Evolutionary conservation across 345 rosid species (phyloP), one percentile per base, ranked within the genome.

Genomic region (Gossypium anomalum): DNA sequence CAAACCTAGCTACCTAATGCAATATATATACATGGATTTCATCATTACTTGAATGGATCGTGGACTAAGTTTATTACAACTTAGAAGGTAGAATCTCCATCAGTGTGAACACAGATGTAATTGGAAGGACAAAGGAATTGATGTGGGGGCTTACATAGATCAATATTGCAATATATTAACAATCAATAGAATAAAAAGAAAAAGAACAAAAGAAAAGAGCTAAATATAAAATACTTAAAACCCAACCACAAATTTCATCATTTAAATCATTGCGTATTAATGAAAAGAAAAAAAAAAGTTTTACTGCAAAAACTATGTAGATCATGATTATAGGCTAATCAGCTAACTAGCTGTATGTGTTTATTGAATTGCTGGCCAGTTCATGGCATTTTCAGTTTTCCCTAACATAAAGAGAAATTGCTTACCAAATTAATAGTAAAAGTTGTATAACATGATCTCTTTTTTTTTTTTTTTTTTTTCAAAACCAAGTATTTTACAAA

Each of bases 321-420:
- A 41, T 49, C 13, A 16, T 17, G 67, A 41, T 27, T 4, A 27
- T 13, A 16, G 9, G 44, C 22, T 62, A 34, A 62, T 62, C 47
- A 62, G 67, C 45, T 16, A 15, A 22, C 67, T 62, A 19, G 19
- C 53, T 52, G 57, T 52, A 52, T 53, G 7, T 7, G 57, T 60
- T 4, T 56, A 23, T 51, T 44, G 15, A 74, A 27, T 27, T 82
- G 81, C 60, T 77, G 65, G 82, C 77, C 75, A 71, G 79, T 75
- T 82, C 81, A 53, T 53, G 23, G 77, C 70, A 34, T 51, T 20
- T 48, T 48, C 67, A 73, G 58, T 73, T 22, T 73, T 41, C 69
- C 76, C 27, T 47, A 73, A 23, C 48, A 47, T 59, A 1, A 65
- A 56, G 29, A 19, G 23, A 58, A 71, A 41, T 2, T 22, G 9